Evolutionary conservation across 805 yeast genomes (phyloP), one percentile per base, ranked within the genome.

Genomic region (Lipomyces yamadae): DNA sequence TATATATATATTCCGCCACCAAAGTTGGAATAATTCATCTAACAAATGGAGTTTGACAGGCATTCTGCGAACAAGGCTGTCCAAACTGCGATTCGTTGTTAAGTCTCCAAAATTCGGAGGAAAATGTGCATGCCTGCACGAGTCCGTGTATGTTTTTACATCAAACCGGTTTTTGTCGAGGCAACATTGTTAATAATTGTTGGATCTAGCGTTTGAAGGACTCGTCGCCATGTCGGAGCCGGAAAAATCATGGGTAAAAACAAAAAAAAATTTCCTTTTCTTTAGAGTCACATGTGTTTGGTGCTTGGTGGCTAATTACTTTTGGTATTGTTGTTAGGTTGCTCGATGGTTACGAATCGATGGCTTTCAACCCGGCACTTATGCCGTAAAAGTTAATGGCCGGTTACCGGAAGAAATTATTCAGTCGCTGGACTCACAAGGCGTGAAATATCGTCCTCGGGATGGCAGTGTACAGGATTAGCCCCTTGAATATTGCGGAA

Each of bases 331-430:
- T 24, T 24, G 24, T 24, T 50, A 73, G 75, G 78, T 92, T 52
- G 97, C 97, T 15, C 86, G 90, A 75, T 94, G 99, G 99, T 81
- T 94, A 64, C 86, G 98, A 77, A 88, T 94, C 39, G 97, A 91
- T 74, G 88, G 91, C 18, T 91, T 92, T 76, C 88, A 86, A 30
- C 90, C 96, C 0, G 99, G 98, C 0, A 77, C 94, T 35, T 76
- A 95, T 73, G 99, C 99, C 0, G 96, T 93, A 37, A 91, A 94
- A 75, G 94, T 95, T 5, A 89, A 87, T 72, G 99, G 99, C 45
- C 88, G 91, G 73, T 81, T 95, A 60, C 98, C 98, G 1, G 91
- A 90, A 6, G 97, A 94, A 70, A 86, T 92, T 48, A 84, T 90
- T 6, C 86, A 85, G 55, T 90, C 88, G 62, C 81, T 95, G 74